Percentiles rank a stretch among this genome's conserved stretches.
phyloP scores from a whole-genome alignment of 352 stramenopile species.

The Halophytophthora batemanensis region DNA sequence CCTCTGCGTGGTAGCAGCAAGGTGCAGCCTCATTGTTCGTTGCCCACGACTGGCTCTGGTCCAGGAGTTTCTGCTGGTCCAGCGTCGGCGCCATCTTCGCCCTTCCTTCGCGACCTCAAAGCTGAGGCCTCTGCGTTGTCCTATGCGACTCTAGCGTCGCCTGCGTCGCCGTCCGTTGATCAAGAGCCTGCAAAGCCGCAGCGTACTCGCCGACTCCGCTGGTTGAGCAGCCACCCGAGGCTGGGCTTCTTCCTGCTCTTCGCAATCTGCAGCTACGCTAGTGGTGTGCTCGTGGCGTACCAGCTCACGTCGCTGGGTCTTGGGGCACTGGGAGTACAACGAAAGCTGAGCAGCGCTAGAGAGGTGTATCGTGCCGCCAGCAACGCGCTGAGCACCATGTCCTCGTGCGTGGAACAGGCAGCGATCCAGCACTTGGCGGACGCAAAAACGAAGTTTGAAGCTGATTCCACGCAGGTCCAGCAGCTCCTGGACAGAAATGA shows the following conservation, averaged over 20 bases:
- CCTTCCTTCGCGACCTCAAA: conserved; percentile 1
- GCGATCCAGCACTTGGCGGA: conserved; percentile 23
- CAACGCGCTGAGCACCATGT: conserved; percentile 24
- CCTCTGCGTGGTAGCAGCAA: conserved; percentile 14
- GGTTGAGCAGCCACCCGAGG: conserved; percentile 43
- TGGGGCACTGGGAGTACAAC: conserved; percentile 18
- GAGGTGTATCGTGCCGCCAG: conserved; percentile 32
- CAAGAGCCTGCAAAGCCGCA: conserved; percentile 3
- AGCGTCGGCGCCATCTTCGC: background rate
- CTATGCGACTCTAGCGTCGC: conserved; percentile 19
- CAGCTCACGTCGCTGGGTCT: conserved; percentile 33
- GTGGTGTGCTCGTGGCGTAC: conserved; percentile 42
- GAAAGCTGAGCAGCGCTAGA: conserved; percentile 26
- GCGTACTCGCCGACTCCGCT: conserved; percentile 3
- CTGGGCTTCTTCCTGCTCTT: conserved; percentile 55
- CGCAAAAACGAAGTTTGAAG: conserved; percentile 27
- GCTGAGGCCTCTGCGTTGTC: background rate
- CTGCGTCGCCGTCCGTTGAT: conserved; percentile 6
- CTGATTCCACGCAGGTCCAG: conserved; percentile 21
- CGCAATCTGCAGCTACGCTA: conserved; percentile 33
- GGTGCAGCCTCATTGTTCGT: conserved; percentile 21
- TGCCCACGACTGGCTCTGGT: background rate
- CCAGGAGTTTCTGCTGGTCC: background rate
- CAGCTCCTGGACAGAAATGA: conserved; percentile 29
- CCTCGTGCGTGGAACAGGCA: conserved; percentile 31